Evolutionary conservation across 176 grass and related monocot species (phyloP), one percentile per base, ranked within the genome.

Genomic region (Puccinellia tenuiflora): DNA sequence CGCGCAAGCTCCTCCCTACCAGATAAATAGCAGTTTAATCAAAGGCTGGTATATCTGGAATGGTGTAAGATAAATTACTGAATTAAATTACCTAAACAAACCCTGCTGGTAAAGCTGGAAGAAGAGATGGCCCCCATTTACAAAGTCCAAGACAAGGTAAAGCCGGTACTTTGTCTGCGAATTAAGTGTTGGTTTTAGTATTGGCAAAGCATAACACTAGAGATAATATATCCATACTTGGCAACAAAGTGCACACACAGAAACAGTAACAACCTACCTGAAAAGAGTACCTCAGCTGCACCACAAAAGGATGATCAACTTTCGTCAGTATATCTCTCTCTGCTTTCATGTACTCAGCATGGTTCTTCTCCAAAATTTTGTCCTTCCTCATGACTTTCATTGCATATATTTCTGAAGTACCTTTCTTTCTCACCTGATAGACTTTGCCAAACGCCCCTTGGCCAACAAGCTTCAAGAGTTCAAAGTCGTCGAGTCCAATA

Each of bases 331-430:
- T 99, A 87, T 99, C 91, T 86, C 96, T 91, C 85, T 99, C 96
- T 42, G 93, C 96, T 88, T 92, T 99, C 91, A 95, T 99, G 85
- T 99, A 99, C 87, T 96, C 96, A 6, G 90, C 96, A 90, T 96
- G 91, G 81, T 99, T 99, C 79, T 96, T 95, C 90, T 99, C 93
- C 83, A 96, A 85, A 90, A 99, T 87, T 69, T 86, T 99, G 90
- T 99, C 96, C 91, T 99, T 99, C 81, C 96, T 90, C 93, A 99
- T 88, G 68, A 99, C 96, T 83, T 99, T 99, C 96, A 99, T 99
- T 78, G 96, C 96, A 76, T 96, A 99, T 76, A 99, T 99, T 82
- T 99, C 96, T 75, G 85, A 93, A 84, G 93, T 94, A n/a, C 89
- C 89, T 85, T 90, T 96, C 87, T 89, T 99, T 79, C 76, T 96